Conservation (phyloP, 805 yeast species). For the Metschnikowia dekortorum region DNA sequence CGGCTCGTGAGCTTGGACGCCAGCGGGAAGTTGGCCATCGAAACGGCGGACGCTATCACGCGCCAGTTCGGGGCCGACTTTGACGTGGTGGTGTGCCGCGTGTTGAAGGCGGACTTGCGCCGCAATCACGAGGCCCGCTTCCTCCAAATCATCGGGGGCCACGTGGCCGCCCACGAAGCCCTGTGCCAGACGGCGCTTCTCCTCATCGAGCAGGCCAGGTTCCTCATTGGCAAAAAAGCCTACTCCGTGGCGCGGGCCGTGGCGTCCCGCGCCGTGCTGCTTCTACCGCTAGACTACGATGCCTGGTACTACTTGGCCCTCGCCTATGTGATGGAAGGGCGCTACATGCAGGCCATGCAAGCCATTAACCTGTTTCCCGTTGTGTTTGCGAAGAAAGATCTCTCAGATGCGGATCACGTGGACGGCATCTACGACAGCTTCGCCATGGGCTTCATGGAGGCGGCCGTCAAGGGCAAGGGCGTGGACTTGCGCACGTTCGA, state of each 20-base stretch:
- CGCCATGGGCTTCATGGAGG: constrained; percentile 9
- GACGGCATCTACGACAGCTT: constrained; percentile 12
- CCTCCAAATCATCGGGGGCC: constrained; percentile 38
- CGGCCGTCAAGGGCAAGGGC: constrained; percentile 4
- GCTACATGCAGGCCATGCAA: constrained; percentile 56
- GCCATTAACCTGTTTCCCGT: constrained; percentile 76
- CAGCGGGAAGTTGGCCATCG: constrained; percentile 23
- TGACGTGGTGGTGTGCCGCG: constrained; percentile 35
- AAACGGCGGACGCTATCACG: constrained; percentile 37
- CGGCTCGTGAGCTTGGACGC: constrained; percentile 39
- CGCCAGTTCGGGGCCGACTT: constrained; percentile 12
- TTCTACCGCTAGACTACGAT: constrained; percentile 73
- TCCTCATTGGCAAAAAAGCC: constrained; percentile 51
- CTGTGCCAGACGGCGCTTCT: constrained; percentile 54
- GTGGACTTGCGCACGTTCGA: constrained; percentile 13
- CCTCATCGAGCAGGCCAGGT: constrained; percentile 59
- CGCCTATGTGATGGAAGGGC: constrained; percentile 52
- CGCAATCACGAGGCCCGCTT: constrained; percentile 46
- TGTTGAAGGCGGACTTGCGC: constrained; percentile 28
- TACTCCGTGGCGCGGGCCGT: constrained; percentile 53
- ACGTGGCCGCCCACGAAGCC: constrained; percentile 19
- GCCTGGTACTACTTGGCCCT: constrained; percentile 66
- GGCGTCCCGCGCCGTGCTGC: constrained; percentile 56
- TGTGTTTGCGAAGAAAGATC: constrained; percentile 14
- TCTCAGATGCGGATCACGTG: constrained; percentile 3